Evolutionary conservation across 1,139 yeast genomes (phyloP).

Genomic region (Saccharomycopsis hybrid): DNA sequence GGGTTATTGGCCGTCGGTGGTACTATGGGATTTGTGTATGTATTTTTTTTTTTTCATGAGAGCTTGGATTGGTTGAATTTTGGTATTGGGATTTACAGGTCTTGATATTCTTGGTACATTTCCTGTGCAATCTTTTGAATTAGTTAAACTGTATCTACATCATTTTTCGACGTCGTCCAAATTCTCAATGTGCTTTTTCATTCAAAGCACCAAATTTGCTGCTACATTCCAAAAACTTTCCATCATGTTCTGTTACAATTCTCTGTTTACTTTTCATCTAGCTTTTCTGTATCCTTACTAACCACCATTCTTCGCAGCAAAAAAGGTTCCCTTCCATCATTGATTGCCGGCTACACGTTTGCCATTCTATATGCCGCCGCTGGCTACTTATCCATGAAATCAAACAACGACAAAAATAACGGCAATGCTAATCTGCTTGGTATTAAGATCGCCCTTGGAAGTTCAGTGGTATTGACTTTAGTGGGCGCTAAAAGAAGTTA

Average conservation of each 20-base stretch:
- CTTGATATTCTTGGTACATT: no score
- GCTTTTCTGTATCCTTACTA: no score
- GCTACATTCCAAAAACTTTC: not conserved
- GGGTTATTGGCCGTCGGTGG: constrained; percentile 13
- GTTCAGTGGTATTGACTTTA: constrained; percentile 10
- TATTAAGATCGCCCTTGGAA: constrained; percentile 3
- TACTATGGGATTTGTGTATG: constrained; percentile 7
- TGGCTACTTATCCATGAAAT: constrained; percentile 1
- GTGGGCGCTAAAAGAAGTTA: constrained; percentile 12
- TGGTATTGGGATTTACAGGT: no score
- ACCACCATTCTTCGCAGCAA: not conserved
- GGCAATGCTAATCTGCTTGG: constrained; percentile 5
- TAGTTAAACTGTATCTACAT: no score
- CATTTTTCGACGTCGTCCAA: no score
- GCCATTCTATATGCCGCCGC: constrained; percentile 6
- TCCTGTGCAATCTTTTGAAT: no score
- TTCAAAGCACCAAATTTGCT: not conserved
- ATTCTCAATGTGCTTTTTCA: not conserved
- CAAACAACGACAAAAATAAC: not conserved
- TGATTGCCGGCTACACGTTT: constrained; percentile 11
- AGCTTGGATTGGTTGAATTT: no score
- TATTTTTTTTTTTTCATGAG: not conserved
- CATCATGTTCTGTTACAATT: not conserved
- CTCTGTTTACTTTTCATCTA: no score
- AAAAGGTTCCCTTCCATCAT: constrained; percentile 11